Evolutionary conservation across 2,329 filamentous ascomycete genomes (phyloP).

Genomic region (Penicillium sp.): DNA sequence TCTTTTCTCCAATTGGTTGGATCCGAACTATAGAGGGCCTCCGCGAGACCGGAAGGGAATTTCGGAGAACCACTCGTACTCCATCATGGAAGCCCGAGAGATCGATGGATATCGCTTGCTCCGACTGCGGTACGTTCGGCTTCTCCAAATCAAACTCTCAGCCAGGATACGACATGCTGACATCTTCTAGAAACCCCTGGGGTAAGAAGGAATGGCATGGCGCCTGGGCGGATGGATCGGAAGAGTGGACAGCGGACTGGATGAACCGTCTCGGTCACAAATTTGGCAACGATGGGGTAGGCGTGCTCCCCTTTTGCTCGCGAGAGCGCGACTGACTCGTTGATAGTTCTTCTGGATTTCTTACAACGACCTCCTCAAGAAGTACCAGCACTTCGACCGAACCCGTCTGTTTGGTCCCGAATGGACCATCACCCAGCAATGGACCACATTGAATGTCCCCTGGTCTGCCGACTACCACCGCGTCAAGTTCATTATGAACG

Average conservation of each 20-base stretch:
- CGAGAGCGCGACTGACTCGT: slow-evolving; percentile 6
- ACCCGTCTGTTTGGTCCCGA: slow-evolving; percentile 60
- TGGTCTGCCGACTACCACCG: slow-evolving; percentile 61
- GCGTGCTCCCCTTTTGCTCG: not conserved
- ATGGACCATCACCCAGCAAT: slow-evolving; percentile 60
- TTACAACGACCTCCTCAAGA: slow-evolving; percentile 57
- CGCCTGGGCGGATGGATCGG: slow-evolving; percentile 76
- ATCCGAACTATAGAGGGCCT: slow-evolving; percentile 34
- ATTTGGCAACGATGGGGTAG: slow-evolving; percentile 70
- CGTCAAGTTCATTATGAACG: slow-evolving; percentile 57
- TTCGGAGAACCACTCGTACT: slow-evolving; percentile 54
- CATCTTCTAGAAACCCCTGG: slow-evolving; percentile 67
- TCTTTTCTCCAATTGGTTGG: slow-evolving; percentile 46
- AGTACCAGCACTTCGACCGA: slow-evolving; percentile 60
- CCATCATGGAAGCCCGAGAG: slow-evolving; percentile 59
- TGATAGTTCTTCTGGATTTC: slow-evolving; percentile 57
- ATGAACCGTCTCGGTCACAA: slow-evolving; percentile 68
- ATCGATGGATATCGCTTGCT: slow-evolving; percentile 62
- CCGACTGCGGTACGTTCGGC: slow-evolving; percentile 52
- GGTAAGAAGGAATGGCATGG: slow-evolving; percentile 78
- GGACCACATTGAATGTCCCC: slow-evolving; percentile 59
- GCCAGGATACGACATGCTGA: slow-evolving; percentile 17
- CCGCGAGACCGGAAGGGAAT: slow-evolving; percentile 46
- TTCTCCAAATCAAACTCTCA: slow-evolving; percentile 2
- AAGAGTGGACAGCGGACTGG: slow-evolving; percentile 80